Percentiles rank a stretch among this genome's conserved stretches.
These are phyloP conservation scores for Aspergillus sojae DNA, from an alignment of 2,329 filamentous ascomycete species.

Conservation along the genomic window DNA sequence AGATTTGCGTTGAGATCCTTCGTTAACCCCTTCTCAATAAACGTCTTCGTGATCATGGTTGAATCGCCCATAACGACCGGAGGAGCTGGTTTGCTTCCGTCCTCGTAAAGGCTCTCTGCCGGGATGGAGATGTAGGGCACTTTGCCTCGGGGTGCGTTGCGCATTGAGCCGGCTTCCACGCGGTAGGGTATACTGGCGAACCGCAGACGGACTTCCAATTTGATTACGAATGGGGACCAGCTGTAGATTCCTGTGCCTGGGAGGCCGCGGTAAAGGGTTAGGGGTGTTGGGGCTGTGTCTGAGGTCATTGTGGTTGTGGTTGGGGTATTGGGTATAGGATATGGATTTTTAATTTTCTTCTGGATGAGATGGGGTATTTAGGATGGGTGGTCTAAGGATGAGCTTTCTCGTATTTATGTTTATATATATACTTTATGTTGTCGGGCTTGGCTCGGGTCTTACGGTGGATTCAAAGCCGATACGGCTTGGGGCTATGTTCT, in stretches of 20 bases:
- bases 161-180: slow-evolving; percentile 48
- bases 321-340: too few species aligned
- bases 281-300: neutral
- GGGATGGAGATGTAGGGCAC: slow-evolving; percentile 58
- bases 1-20: slow-evolving; percentile 54
- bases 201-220: slow-evolving; percentile 64
- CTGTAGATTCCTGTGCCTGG: slow-evolving; percentile 46
- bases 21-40: slow-evolving; percentile 48
- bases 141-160: slow-evolving; percentile 58
- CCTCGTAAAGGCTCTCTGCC: slow-evolving; percentile 9
- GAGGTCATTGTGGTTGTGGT: neutral
- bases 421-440: neutral
- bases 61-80: slow-evolving; percentile 52
- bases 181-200: slow-evolving; percentile 54
- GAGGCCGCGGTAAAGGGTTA: slow-evolving; percentile 56
- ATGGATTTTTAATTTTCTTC: too few species aligned
- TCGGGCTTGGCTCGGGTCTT: neutral
- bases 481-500: neutral
- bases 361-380: too few species aligned
- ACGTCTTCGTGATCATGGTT: slow-evolving; percentile 54
- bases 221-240: slow-evolving; percentile 66
- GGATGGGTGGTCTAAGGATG: too few species aligned
- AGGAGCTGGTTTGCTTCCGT: neutral
- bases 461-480: neutral
- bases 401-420: neutral